Base-by-base conservation (phyloP, 768 basidiomycete genomes). In the Sporobolomyces roseus region DNA sequence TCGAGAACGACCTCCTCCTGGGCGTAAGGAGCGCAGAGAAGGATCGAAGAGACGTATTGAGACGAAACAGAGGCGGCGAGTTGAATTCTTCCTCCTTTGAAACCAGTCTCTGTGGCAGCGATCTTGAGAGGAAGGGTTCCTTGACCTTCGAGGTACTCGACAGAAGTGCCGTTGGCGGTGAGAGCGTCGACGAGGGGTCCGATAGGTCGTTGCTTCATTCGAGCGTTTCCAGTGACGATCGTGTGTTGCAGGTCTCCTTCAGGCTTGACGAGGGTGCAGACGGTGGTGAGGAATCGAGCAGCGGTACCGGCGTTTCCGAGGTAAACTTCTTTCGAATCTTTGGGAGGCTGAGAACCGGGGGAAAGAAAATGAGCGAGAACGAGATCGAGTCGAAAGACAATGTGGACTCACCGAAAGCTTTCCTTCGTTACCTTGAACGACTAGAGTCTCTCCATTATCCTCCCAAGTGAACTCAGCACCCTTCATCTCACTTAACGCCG, bases 141-240 rank as follows among this genome's bases (percentile, higher is more conserved):
- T 43, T 85, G 78, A 4, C 84, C 82, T 78, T 92, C 93, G 69
- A 88, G 80, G 77, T 88, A 99, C 23, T 61, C 80, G 78, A 99
- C 87, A 33, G 82, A 78, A 71, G 86, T 87, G 16, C 91, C 89
- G 75, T 96, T 97, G 9, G 85, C 82, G 53, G 83, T 80, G 19
- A 99, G 86, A 4, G 96, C 92, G 60, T 90, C 87, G 59, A 98
- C 94, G 27, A 99, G 83, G 9, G 96, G 91, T 0, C 92, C 96
- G 73, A 94, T 93, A 19, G 96, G 96, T 33, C 94, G 88, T 79
- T 98, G 92, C 80, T 97, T 98, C 96, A 98, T 99, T 66, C 94
- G 86, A 0, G 93, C 91, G 74, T 99, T 99, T 53, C 96, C 96
- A 14, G 96, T 98, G 78, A 98, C 89, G 78, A 90, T 79, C 23